phyloP scores from a whole-genome alignment of 139 green algal genomes.

The Microglena sp. region DNA sequence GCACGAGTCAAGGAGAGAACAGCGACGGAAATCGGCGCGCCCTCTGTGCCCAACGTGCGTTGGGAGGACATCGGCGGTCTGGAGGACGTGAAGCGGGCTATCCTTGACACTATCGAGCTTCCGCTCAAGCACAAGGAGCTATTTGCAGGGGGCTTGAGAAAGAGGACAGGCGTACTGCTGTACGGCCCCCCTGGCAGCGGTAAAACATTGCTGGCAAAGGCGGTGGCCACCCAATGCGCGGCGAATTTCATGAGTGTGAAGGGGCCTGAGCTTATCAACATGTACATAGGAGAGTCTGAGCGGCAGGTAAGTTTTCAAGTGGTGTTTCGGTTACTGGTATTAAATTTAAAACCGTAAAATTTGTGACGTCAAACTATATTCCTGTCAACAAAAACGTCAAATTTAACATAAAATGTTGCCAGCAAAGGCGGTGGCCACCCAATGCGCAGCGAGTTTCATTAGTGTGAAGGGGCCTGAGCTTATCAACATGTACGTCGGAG shows the following conservation, averaged over 20 bases:
- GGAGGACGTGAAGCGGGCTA: slow-evolving; percentile 68
- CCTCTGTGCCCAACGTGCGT: slow-evolving; percentile 68
- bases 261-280: slow-evolving; percentile 88
- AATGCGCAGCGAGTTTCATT: slow-evolving; percentile 80
- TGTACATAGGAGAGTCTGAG: slow-evolving; percentile 86
- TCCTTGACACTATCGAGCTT: slow-evolving; percentile 89
- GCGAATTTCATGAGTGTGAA: slow-evolving; percentile 86
- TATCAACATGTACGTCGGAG: slow-evolving; percentile 9
- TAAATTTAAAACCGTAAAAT: too few species aligned
- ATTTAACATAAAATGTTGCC: background rate
- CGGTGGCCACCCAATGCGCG: slow-evolving; percentile 76
- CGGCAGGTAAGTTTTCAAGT: slow-evolving; percentile 45
- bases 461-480: slow-evolving; percentile 88
- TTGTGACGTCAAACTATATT: too few species aligned
- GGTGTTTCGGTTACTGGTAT: too few species aligned
- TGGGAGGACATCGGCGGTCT: slow-evolving; percentile 92
- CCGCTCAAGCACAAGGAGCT: slow-evolving; percentile 74
- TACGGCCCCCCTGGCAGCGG: slow-evolving; percentile 66
- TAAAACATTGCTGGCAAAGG: slow-evolving; percentile 13
- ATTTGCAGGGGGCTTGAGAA: slow-evolving; percentile 71
- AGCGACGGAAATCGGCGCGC: slow-evolving; percentile 58
- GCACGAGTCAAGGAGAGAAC: slow-evolving; percentile 44
- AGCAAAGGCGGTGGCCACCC: slow-evolving; percentile 63
- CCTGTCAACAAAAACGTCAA: background rate
- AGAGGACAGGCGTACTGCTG: slow-evolving; percentile 79